Evolutionary conservation across 1,139 yeast genomes (phyloP), one percentile per base, ranked within the genome.

Genomic region (Geotrichum histeridarum): DNA sequence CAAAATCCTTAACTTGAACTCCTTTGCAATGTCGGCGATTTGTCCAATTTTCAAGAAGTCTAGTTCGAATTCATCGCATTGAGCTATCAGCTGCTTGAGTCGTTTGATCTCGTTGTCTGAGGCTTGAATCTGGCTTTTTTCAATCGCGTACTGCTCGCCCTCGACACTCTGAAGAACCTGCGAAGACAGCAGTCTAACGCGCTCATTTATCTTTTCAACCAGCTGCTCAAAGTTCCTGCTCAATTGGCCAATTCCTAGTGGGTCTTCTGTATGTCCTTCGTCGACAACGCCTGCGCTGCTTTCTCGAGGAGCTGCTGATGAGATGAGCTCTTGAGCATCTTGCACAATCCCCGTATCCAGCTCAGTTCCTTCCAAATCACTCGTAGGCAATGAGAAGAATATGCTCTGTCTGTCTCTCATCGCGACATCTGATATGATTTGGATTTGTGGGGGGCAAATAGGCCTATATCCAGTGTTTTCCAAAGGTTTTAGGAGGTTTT

Each of bases 21-120:
- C 81, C 15, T 61, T 58, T 8, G 72, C 75, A 43, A 85, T 83
- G 53, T 69, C 61, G 41, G 73, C 75, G 50, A 88, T 73, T 64
- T 86, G 95, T 57, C 84, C 83, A 54, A 88, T 65, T 68, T 84
- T 86, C 65, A 79, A 74, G 58, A 86, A 82, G 60, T 85, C 86
- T 57, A 69, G 64, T 60, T 85, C 87, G 22, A 87, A 63, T 14
- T 75, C 77, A 42, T 78, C 77, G 60, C 91, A 84, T 42, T 77
- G 70, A 6, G 63, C 61, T 18, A 83, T 58, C 14, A 86, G 57
- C 1, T 57, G 55, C 42, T 77, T 77, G 2, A 81, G 73, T 9
- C 69, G 68, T 0, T 65, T 65, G 48, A 85, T 71, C 54, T 82
- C 78, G 2, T 65, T 61, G 35, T 77, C 78, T 68, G 64, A 73